Evolutionary conservation across 2,329 filamentous ascomycete species (phyloP).

Genomic region (Colletotrichum horii): DNA sequence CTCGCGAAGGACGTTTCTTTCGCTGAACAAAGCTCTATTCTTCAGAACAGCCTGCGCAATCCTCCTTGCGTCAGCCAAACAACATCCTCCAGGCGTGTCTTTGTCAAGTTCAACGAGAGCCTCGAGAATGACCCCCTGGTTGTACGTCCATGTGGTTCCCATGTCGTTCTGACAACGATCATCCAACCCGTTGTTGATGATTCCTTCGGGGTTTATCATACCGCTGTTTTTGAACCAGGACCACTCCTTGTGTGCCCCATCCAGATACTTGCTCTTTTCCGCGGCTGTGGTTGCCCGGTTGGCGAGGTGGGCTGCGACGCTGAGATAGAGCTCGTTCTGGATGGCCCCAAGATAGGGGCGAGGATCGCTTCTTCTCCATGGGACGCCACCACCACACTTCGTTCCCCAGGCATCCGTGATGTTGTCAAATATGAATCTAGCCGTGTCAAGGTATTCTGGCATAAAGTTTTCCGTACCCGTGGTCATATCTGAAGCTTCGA

Average conservation of each 20-base stretch:
- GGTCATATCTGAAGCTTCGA: not conserved
- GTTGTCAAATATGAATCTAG: not conserved
- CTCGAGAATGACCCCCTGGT: not conserved
- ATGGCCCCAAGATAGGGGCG: not conserved
- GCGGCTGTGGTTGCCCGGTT: accelerated
- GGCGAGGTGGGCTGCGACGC: not conserved
- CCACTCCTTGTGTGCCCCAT: not conserved
- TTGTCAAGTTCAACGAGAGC: not conserved
- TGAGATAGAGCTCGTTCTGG: not conserved
- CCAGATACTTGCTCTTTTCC: not conserved
- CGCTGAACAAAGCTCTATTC: not conserved
- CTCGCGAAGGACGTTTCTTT: not conserved
- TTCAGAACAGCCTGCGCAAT: not conserved
- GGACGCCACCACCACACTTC: not conserved
- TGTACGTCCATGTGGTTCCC: not conserved
- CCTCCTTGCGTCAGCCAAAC: not conserved
- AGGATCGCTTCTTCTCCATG: not conserved
- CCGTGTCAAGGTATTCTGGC: not conserved
- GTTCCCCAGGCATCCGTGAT: not conserved
- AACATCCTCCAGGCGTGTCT: not conserved
- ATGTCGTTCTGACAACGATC: not conserved
- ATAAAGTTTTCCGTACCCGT: not conserved
- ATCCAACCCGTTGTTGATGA: not conserved
- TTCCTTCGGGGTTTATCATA: not conserved
- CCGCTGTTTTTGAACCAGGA: not conserved